phyloP scores from a whole-genome alignment of 306 rosid genomes.

The Aeschynomene evenia region DNA sequence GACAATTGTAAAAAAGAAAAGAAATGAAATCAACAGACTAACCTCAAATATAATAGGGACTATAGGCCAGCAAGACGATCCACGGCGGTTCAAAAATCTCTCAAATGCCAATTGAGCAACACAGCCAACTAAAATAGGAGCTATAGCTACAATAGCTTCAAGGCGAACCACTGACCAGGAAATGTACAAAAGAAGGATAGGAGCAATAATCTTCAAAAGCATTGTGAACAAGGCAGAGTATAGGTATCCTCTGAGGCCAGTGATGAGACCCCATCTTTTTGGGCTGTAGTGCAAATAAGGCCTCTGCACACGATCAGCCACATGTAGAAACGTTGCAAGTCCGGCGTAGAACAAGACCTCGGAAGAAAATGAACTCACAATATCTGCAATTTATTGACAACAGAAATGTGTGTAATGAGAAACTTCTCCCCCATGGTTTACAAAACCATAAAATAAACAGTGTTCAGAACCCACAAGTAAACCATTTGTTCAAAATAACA shows the following conservation, averaged over 20 bases:
- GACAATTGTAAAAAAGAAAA: not conserved
- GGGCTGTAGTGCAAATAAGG: slow-evolving; percentile 86
- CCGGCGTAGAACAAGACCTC: slow-evolving; percentile 77
- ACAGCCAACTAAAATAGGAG: slow-evolving; percentile 69
- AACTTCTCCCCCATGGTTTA: not conserved
- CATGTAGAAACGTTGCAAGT: slow-evolving; percentile 57
- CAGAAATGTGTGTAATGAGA: slow-evolving; percentile 14
- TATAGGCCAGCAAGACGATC: slow-evolving; percentile 83
- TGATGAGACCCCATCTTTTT: slow-evolving; percentile 91
- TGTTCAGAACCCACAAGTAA: not conserved
- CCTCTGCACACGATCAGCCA: slow-evolving; percentile 76
- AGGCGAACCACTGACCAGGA: slow-evolving; percentile 68
- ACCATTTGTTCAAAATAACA: not conserved
- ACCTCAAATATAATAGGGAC: slow-evolving; percentile 87
- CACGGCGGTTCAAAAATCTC: slow-evolving; percentile 35
- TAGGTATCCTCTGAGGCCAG: slow-evolving; percentile 88
- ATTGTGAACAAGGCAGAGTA: slow-evolving; percentile 53
- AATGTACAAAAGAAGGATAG: slow-evolving; percentile 44
- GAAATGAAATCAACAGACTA: not conserved
- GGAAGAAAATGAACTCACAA: slow-evolving; percentile 46
- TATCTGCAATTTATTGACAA: slow-evolving; percentile 55
- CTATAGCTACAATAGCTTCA: slow-evolving; percentile 46
- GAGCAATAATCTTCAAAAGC: slow-evolving; percentile 71
- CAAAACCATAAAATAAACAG: not conserved
- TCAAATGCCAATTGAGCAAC: slow-evolving; percentile 67